Evolutionary conservation across 2,329 filamentous ascomycete genomes (phyloP).

Genomic region (Ascomycota sp.): DNA sequence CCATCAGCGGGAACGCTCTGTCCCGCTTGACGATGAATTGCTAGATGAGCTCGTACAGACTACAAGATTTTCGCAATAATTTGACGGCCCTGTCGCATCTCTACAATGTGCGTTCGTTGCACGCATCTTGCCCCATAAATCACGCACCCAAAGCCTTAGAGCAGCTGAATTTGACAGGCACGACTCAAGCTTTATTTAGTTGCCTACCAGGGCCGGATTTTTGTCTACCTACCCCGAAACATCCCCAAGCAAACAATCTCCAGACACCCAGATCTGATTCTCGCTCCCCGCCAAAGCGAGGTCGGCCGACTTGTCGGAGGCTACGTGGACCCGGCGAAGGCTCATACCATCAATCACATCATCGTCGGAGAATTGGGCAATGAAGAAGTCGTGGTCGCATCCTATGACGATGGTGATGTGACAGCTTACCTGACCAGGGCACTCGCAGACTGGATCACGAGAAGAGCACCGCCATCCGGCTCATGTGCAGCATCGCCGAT

Average conservation of each 20-base stretch:
- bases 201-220: constrained; percentile 34
- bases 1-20: constrained; percentile 13
- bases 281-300: constrained; percentile 22
- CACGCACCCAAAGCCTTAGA: neutral
- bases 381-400: constrained; percentile 46
- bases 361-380: constrained; percentile 47
- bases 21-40: constrained; percentile 3
- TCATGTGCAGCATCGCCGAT: constrained; percentile 1
- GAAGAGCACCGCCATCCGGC: constrained; percentile 1
- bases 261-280: constrained; percentile 24
- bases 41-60: constrained; percentile 12
- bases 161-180: neutral
- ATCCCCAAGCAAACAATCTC: constrained; percentile 26
- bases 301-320: constrained; percentile 23
- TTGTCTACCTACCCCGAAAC: constrained; percentile 31
- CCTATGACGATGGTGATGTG: constrained; percentile 59
- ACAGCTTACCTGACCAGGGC: constrained; percentile 44
- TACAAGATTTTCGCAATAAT: constrained; percentile 28
- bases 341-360: constrained; percentile 50
- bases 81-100: constrained; percentile 35
- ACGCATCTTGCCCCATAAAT: no score
- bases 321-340: constrained; percentile 25
- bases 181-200: constrained; percentile 34
- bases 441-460: constrained; percentile 23
- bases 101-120: constrained; percentile 30